A percentile compares a stretch with the other conserved stretches of the same genome.
phyloP scores from a whole-genome alignment of 768 basidiomycete genomes.

The Rossbeevera mucosa region DNA sequence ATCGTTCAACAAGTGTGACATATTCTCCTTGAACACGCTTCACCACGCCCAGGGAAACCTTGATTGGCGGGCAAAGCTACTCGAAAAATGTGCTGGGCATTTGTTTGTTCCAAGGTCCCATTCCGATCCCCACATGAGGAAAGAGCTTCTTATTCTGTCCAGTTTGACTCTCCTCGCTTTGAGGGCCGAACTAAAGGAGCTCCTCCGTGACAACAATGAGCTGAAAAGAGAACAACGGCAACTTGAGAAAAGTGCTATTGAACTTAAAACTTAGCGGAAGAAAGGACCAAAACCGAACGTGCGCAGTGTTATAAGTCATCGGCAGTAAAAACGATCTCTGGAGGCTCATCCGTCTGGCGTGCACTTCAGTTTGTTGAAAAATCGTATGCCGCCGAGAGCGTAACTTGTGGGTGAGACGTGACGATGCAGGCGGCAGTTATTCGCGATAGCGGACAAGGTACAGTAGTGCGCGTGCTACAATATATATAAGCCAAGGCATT shows the following conservation, averaged over 20 bases:
- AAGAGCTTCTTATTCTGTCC: constrained; percentile 40
- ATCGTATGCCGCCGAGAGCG: no score
- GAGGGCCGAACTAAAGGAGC: constrained; percentile 37
- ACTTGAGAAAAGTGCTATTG: constrained; percentile 26
- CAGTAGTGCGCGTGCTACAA: no score
- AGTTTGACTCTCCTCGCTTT: constrained; percentile 45
- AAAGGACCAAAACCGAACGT: constrained; percentile 1
- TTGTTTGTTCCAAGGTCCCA: constrained; percentile 40
- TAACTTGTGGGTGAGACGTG: no score
- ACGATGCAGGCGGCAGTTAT: no score
- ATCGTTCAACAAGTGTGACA: constrained; percentile 35
- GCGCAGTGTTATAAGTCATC: constrained; percentile 1
- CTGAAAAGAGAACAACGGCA: constrained; percentile 18
- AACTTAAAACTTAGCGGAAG: constrained; percentile 14
- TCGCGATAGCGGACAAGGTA: no score
- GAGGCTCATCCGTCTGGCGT: background rate
- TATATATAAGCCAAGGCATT: no score
- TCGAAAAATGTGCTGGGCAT: constrained; percentile 52
- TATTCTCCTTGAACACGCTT: constrained; percentile 41
- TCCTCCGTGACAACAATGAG: constrained; percentile 29
- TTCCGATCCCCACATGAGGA: constrained; percentile 16
- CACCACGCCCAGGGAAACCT: constrained; percentile 35
- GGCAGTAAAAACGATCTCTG: background rate
- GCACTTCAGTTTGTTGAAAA: no score
- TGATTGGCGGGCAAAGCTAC: constrained; percentile 52